Conservation (phyloP, 441 rosid genomes). For the Erysimum cheiri region DNA sequence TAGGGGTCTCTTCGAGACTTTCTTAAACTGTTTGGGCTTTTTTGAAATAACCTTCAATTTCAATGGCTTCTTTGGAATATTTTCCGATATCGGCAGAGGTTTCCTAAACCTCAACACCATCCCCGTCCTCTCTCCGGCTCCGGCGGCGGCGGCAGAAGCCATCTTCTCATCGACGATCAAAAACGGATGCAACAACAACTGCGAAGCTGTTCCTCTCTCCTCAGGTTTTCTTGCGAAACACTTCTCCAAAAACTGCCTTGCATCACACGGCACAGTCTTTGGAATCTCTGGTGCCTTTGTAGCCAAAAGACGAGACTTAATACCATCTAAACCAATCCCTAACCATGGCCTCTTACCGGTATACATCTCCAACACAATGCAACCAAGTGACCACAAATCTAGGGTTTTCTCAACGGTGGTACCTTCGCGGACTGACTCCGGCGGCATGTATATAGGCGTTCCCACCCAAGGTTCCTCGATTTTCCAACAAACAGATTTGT, state of each 20-base stretch:
- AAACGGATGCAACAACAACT: constrained; percentile 40
- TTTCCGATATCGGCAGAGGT: constrained; percentile 13
- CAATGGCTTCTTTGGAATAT: constrained; percentile 14
- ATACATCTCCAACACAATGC: constrained; percentile 38
- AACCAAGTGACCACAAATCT: constrained; percentile 46
- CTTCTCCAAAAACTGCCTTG: constrained; percentile 33
- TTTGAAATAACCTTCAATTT: constrained; percentile 20
- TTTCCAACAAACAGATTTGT: background rate
- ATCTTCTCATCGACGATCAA: constrained; percentile 23
- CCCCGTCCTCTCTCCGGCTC: constrained; percentile 31
- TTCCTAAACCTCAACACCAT: constrained; percentile 31
- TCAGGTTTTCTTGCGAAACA: constrained; percentile 35
- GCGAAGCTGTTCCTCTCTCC: constrained; percentile 39
- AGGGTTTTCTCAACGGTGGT: constrained; percentile 26
- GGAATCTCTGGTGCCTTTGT: constrained; percentile 30
- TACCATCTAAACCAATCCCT: background rate
- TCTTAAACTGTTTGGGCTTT: constrained; percentile 12
- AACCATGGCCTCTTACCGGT: constrained; percentile 27
- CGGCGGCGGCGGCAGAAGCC: constrained; percentile 41
- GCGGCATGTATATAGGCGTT: constrained; percentile 31
- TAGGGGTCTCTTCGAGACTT: background rate
- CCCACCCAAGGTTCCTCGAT: constrained; percentile 14
- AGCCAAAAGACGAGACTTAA: background rate
- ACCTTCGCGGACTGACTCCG: constrained; percentile 30
- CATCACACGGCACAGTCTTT: constrained; percentile 26